Base-by-base conservation (phyloP, 169 alveolate species). In the Plasmodium gallinaceum region DNA sequence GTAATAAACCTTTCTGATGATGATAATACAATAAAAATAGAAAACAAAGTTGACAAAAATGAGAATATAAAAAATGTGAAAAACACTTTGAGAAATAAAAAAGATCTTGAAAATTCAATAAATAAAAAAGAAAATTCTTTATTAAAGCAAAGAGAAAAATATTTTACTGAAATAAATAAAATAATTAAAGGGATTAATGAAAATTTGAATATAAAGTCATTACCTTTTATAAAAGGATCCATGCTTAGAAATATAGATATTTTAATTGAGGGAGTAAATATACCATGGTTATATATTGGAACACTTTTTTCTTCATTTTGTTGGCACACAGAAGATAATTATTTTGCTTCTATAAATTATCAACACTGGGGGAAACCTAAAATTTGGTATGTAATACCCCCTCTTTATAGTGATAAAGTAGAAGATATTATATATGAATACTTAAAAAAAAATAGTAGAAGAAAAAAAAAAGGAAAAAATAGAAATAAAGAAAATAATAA, bases 291-390 rank as follows among this genome's bases (percentile, higher is more conserved):
- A 26, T 97, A 98, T 80, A 89, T 95, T 46, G 99, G 99, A 10
- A 95, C 96, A 70, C 94, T 97, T 94, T 95, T 97, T 65, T 95
- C 99, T 10, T 93, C 97, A 78, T 98, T 98, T 90, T 97, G 98
- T 62, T 98, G 99, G 99, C 99, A 98, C 90, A 97, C 98, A 20
- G 99, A 98, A 88, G 99, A 98, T 92, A 88, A 97, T 80, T 97
- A 96, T 91, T 95, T 98, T 58, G 97, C 97, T 5, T 96, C 99
- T 7, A 94, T 97, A 43, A 98, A 98, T 90, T 98, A 94, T 92
- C 97, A 97, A 43, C 99, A 98, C 87, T 89, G 93, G 73, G 99
- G 99, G 12, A 94, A 96, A 72, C 98, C 99, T 1, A 98, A 98
- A 97, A 61, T 97, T 42, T 98, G 99, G 99, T 98, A 98, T 90